Conservation (phyloP, 116 monocot species). For the Trichopus zeylanicus region DNA sequence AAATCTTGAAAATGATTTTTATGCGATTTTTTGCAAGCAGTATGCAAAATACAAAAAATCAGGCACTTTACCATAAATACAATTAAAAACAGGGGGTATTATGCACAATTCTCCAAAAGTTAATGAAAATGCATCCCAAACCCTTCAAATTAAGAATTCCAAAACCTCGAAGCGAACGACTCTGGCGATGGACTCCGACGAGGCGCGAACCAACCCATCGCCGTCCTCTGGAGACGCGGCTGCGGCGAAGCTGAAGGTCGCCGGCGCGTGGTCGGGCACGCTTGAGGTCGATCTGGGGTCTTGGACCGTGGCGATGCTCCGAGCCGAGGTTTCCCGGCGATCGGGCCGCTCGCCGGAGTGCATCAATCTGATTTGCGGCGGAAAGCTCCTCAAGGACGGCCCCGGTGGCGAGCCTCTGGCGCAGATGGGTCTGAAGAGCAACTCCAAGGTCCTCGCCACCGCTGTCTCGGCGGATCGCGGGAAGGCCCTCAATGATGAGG, state of each 20-base stretch:
- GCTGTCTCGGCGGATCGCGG: conserved; percentile 27
- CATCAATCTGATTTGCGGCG: conserved; percentile 75
- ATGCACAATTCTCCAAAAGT: too few relatives aligned
- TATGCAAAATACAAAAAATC: too few relatives aligned
- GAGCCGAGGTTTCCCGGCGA: conserved; percentile 58
- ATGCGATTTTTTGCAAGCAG: too few relatives aligned
- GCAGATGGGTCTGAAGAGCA: conserved; percentile 57
- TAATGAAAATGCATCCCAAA: too few relatives aligned
- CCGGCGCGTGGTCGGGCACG: conserved; percentile 64
- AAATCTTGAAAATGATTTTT: too few relatives aligned
- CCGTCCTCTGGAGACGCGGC: neutral
- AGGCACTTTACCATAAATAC: too few relatives aligned
- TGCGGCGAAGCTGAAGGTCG: conserved; percentile 52
- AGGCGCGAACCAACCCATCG: neutral
- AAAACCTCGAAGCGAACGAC: too few relatives aligned
- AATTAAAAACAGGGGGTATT: too few relatives aligned
- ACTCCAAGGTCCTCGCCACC: conserved; percentile 67
- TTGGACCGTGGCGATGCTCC: conserved; percentile 75
- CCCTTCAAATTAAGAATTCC: too few relatives aligned
- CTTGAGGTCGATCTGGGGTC: conserved; percentile 50
- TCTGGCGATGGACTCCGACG: neutral
- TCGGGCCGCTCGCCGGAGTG: conserved; percentile 27
- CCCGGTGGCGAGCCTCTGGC: conserved; percentile 17
- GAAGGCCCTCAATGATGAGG: conserved; percentile 35
- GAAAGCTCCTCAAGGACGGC: conserved; percentile 55